Evolutionary conservation across 805 yeast genomes (phyloP).

Genomic region (Starmerella potacharoeniae): DNA sequence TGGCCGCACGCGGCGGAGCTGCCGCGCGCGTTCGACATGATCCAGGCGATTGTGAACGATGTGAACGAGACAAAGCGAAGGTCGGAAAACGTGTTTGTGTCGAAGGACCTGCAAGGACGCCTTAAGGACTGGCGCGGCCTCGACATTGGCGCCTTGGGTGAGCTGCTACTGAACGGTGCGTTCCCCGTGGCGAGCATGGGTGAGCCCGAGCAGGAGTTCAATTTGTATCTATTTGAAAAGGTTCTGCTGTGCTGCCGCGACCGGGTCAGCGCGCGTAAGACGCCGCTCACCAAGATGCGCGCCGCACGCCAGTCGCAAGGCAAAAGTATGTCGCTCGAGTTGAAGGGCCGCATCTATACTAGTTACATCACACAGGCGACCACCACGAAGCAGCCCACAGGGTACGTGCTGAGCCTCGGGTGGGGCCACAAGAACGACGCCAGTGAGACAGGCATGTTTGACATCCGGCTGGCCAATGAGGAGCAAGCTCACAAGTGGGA

Average conservation of each 20-base stretch:
- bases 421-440: slow-evolving; percentile 42
- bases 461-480: slow-evolving; percentile 70
- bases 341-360: slow-evolving; percentile 74
- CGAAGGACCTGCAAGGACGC: slow-evolving; percentile 57
- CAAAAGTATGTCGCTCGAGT: slow-evolving; percentile 35
- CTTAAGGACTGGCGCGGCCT: slow-evolving; percentile 92
- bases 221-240: slow-evolving; percentile 77
- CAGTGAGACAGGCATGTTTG: slow-evolving; percentile 75
- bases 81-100: slow-evolving; percentile 68
- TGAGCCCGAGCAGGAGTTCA: slow-evolving; percentile 67
- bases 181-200: slow-evolving; percentile 41
- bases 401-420: slow-evolving; percentile 24
- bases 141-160: slow-evolving; percentile 69
- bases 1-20: slow-evolving; percentile 56
- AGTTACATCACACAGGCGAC: slow-evolving; percentile 47
- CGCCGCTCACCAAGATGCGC: slow-evolving; percentile 42
- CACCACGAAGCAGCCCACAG: slow-evolving; percentile 23
- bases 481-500: slow-evolving; percentile 79
- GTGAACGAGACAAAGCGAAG: slow-evolving; percentile 91
- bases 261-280: slow-evolving; percentile 38
- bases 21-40: slow-evolving; percentile 53
- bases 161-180: slow-evolving; percentile 59
- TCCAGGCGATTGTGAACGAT: slow-evolving; percentile 72
- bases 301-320: slow-evolving; percentile 16
- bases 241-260: slow-evolving; percentile 57